phyloP scores from a whole-genome alignment of 352 stramenopile species.

The Pythium pyrilobum region DNA sequence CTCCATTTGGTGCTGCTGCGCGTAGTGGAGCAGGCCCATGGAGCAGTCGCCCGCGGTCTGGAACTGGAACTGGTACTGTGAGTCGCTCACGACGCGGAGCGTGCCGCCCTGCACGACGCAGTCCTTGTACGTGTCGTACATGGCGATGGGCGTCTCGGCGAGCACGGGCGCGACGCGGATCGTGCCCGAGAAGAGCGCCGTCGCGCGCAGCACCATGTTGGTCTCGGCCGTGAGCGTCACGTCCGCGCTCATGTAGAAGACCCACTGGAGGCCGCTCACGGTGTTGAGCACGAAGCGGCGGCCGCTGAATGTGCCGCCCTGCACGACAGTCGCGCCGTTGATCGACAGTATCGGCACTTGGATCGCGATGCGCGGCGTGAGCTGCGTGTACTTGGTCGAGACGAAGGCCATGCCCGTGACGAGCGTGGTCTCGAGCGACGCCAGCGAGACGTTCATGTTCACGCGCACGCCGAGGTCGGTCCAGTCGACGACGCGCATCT shows the following conservation, averaged over 20 bases:
- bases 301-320: constrained; percentile 26
- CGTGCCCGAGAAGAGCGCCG: constrained; percentile 32
- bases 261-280: constrained; percentile 51
- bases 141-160: constrained; percentile 28
- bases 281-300: constrained; percentile 46
- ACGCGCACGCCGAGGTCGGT: constrained; percentile 59
- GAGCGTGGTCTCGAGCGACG: constrained; percentile 34
- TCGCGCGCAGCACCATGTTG: constrained; percentile 35
- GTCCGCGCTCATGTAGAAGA: constrained; percentile 37
- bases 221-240: constrained; percentile 36
- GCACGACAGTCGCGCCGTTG: constrained; percentile 28
- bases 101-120: constrained; percentile 53
- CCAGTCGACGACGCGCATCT: constrained; percentile 54
- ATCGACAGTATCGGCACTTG: constrained; percentile 49
- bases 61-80: constrained; percentile 57
- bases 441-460: constrained; percentile 28
- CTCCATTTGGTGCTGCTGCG: constrained; percentile 49
- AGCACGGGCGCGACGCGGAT: constrained; percentile 42
- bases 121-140: constrained; percentile 58
- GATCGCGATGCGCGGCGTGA: constrained; percentile 48
- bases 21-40: constrained; percentile 58
- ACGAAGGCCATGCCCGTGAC: constrained; percentile 77
- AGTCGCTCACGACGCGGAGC: constrained; percentile 35
- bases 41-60: constrained; percentile 46
- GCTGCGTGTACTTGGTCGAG: constrained; percentile 40